These are phyloP conservation scores for Boletus semigastroideus DNA, from an alignment of 1,284 basidiomycete species.

Conservation along the genomic window DNA sequence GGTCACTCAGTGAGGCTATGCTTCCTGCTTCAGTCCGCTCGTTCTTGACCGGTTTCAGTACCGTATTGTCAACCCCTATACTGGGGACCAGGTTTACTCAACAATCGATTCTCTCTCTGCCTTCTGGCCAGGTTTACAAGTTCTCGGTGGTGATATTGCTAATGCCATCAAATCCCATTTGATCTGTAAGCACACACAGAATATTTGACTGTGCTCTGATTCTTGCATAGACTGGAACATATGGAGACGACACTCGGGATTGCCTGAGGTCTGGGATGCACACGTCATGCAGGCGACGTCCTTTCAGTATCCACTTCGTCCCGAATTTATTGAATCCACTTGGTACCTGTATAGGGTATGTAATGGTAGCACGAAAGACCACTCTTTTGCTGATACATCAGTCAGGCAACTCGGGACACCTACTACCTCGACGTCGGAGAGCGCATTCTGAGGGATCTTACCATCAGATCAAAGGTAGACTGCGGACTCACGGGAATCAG, in stretches of 20 bases:
- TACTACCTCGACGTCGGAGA: constrained; percentile 92
- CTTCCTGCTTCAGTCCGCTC: background rate
- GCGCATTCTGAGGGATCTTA: constrained; percentile 76
- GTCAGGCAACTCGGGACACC: constrained; percentile 85
- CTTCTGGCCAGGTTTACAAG: constrained; percentile 88
- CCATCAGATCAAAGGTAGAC: constrained; percentile 69
- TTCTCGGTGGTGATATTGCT: constrained; percentile 86
- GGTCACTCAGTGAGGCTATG: constrained; percentile 75
- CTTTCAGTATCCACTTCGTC: constrained; percentile 81
- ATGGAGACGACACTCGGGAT: constrained; percentile 80
- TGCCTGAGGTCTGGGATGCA: constrained; percentile 90
- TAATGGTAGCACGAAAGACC: constrained; percentile 5
- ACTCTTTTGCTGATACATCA: constrained; percentile 3
- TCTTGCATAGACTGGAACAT: constrained; percentile 75
- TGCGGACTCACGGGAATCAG: constrained; percentile 85
- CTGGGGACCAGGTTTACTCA: constrained; percentile 66
- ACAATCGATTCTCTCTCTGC: constrained; percentile 84
- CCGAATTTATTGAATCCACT: constrained; percentile 92
- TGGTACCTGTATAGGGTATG: constrained; percentile 89
- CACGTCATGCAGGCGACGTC: constrained; percentile 72
- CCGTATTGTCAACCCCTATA: constrained; percentile 76
- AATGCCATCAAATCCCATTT: constrained; percentile 86
- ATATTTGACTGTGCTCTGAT: background rate
- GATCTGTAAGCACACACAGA: constrained; percentile 54
- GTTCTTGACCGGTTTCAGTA: constrained; percentile 48